These are phyloP conservation scores for Trapa incisa DNA, from an alignment of 345 rosid species.

Conservation along the genomic window DNA sequence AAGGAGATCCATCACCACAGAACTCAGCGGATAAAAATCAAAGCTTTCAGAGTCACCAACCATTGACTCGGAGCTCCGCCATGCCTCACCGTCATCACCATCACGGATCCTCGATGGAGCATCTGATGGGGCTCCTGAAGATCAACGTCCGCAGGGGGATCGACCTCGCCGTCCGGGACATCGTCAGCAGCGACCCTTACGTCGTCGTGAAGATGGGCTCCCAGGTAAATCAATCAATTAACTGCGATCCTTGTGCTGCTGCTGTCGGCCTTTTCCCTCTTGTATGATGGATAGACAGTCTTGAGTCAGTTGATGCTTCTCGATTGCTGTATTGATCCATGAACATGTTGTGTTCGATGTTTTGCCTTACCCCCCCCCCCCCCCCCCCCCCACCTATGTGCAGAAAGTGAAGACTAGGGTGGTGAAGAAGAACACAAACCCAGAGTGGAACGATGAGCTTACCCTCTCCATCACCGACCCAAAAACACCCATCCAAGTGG, in stretches of 20 bases:
- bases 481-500: constrained; percentile 45
- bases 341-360: too few relatives aligned
- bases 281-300: too few relatives aligned
- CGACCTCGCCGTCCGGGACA: constrained; percentile 79
- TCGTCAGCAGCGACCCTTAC: constrained; percentile 76
- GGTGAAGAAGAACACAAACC: constrained; percentile 46
- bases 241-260: too few relatives aligned
- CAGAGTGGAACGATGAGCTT: constrained; percentile 72
- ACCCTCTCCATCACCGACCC: constrained; percentile 65
- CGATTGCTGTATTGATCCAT: too few relatives aligned
- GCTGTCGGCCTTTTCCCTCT: too few relatives aligned
- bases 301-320: too few relatives aligned
- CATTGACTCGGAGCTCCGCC: too few relatives aligned
- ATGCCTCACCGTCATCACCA: background rate
- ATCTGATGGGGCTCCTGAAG: constrained; percentile 55
- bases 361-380: too few relatives aligned
- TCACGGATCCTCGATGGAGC: constrained; percentile 38
- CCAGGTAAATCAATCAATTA: constrained; percentile 33
- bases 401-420: constrained; percentile 79
- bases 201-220: constrained; percentile 47
- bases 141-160: constrained; percentile 59
- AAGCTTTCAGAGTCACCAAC: too few relatives aligned
- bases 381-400: background rate
- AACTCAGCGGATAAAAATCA: too few relatives aligned
- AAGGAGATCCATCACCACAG: too few relatives aligned